Conservation (phyloP, 495 filamentous ascomycete genomes). For the Daldinia childiae region DNA sequence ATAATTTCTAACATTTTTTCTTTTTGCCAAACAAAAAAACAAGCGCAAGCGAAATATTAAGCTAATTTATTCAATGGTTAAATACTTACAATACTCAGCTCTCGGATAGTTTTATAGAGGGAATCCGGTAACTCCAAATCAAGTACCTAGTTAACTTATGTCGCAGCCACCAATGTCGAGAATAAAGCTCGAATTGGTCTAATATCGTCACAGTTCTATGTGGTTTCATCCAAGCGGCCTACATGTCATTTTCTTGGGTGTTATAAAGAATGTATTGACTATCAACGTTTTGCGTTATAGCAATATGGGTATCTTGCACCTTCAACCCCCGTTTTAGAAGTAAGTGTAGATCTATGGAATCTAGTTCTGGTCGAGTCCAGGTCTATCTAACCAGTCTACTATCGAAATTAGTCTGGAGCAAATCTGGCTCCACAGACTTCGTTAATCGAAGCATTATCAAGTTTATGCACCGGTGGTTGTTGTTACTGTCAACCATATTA, state of each 20-base stretch:
- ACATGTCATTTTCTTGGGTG: not conserved
- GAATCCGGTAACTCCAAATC: no score
- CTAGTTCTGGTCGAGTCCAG: not conserved
- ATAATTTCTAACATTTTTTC: no score
- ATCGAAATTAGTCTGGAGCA: not conserved
- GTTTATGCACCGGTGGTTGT: not conserved
- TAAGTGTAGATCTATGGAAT: conserved; percentile 6
- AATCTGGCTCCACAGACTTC: not conserved
- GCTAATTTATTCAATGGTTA: no score
- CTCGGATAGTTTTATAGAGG: no score
- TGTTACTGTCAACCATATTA: conserved; percentile 5
- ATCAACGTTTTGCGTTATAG: conserved; percentile 1
- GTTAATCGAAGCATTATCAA: not conserved
- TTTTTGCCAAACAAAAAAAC: no score
- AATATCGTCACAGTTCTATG: not conserved
- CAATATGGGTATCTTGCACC: not conserved
- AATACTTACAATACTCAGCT: no score
- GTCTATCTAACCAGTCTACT: conserved; percentile 3
- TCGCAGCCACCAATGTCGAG: no score
- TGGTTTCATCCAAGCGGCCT: no score
- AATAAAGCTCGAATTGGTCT: not conserved
- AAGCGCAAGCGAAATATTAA: no score
- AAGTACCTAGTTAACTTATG: no score
- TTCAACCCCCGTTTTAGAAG: not conserved
- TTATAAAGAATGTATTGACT: conserved; percentile 3